Conservation (phyloP, 225 moss, liverwort and hornwort species). For the Physcomitrium patens region DNA sequence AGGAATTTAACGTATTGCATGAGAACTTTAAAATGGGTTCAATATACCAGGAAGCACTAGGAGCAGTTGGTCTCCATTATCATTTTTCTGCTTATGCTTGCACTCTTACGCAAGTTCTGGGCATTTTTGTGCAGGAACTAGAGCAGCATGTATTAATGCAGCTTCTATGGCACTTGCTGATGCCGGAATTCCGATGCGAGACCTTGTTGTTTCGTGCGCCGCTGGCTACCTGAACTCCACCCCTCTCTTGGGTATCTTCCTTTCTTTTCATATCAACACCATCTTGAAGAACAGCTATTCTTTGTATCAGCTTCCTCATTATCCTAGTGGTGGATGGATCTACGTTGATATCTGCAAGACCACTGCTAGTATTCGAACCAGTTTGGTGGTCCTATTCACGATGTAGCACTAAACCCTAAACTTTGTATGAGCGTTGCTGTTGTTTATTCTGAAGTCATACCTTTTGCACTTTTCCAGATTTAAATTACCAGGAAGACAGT, state of each 20-base stretch:
- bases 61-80: no score
- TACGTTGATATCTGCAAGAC: no score
- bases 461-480: slow-evolving; percentile 48
- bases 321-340: no score
- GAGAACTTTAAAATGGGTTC: no score
- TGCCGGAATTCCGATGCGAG: slow-evolving; percentile 97
- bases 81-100: no score
- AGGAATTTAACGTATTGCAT: no score
- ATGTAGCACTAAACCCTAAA: background rate
- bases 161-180: slow-evolving; percentile 93
- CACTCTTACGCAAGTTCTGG: background rate
- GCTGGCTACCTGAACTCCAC: slow-evolving; percentile 91
- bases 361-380: no score
- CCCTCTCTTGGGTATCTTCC: slow-evolving; percentile 74
- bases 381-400: background rate
- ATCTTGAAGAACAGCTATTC: background rate
- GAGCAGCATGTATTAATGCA: slow-evolving; percentile 92
- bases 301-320: no score
- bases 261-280: background rate
- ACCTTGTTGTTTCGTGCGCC: slow-evolving; percentile 89
- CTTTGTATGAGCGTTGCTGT: background rate
- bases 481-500: slow-evolving; percentile 89
- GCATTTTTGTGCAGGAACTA: slow-evolving; percentile 61
- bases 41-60: no score
- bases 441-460: background rate